These are phyloP conservation scores for Carpinus viminea DNA, from an alignment of 306 rosid species.

Conservation along the genomic window DNA sequence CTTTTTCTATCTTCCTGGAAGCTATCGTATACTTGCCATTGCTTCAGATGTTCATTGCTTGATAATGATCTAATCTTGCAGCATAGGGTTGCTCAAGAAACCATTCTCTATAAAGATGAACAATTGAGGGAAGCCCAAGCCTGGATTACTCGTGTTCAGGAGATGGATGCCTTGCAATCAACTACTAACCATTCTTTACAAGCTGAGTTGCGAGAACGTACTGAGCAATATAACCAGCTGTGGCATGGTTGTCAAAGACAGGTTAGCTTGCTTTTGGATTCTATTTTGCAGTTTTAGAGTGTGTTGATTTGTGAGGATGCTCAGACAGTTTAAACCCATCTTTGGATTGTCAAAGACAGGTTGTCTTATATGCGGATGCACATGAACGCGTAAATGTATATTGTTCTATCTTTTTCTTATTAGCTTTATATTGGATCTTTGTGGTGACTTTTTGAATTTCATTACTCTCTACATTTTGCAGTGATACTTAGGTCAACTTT, in stretches of 20 bases:
- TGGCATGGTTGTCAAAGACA: constrained; percentile 96
- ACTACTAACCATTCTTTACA: constrained; percentile 76
- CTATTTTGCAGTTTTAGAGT: constrained; percentile 2
- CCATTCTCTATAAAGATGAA: constrained; percentile 82
- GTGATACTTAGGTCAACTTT: neutral
- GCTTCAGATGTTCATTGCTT: constrained; percentile 17
- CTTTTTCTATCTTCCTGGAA: neutral
- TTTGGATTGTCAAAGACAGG: neutral
- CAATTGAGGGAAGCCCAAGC: constrained; percentile 92
- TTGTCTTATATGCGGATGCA: neutral
- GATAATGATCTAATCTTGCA: constrained; percentile 48
- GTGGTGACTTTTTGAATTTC: neutral
- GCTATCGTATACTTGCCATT: constrained; percentile 1
- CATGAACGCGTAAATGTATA: neutral
- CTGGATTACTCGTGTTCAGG: constrained; percentile 91
- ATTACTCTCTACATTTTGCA: neutral
- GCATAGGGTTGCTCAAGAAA: constrained; percentile 92
- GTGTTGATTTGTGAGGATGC: neutral
- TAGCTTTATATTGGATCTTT: neutral
- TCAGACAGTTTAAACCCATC: neutral
- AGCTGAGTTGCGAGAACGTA: constrained; percentile 87
- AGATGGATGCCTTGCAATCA: constrained; percentile 91
- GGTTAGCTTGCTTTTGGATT: constrained; percentile 48
- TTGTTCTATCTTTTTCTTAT: neutral
- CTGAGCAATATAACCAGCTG: constrained; percentile 91